Percentiles rank a stretch among this genome's conserved stretches.
These are phyloP conservation scores for Pinus taeda DNA, from an alignment of 75 land plant species.

Conservation along the genomic window DNA sequence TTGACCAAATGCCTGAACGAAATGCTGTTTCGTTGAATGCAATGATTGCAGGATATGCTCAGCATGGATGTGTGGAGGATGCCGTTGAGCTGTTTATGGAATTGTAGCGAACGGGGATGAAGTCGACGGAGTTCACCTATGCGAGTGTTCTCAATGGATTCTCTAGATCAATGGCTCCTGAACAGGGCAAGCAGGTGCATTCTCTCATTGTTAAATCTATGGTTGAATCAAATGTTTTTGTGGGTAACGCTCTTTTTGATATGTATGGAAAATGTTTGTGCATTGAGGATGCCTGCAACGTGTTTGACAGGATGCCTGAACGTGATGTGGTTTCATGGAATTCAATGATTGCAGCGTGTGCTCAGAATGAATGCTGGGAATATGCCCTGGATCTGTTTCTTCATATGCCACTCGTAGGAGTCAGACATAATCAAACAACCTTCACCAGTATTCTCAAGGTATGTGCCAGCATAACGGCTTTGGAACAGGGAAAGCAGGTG, in stretches of 20 bases:
- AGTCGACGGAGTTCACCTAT: constrained; percentile 14
- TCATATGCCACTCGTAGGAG: background rate
- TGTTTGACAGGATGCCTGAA: constrained; percentile 58
- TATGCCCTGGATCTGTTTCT: background rate
- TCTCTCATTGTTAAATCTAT: constrained; percentile 3
- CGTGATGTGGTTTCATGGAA: constrained; percentile 59
- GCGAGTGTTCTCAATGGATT: constrained; percentile 20
- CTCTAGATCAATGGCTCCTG: constrained; percentile 8
- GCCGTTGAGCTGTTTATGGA: constrained; percentile 17
- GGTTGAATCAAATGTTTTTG: constrained; percentile 33
- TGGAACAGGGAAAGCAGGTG: constrained; percentile 35
- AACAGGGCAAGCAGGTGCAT: constrained; percentile 17
- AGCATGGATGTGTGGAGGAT: background rate
- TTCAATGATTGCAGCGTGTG: constrained; percentile 40
- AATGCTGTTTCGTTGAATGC: constrained; percentile 28
- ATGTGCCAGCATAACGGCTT: constrained; percentile 28
- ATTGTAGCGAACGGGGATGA: constrained; percentile 12
- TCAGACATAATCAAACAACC: constrained; percentile 16
- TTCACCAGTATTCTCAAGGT: constrained; percentile 40
- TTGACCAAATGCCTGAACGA: constrained; percentile 17
- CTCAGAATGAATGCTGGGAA: background rate
- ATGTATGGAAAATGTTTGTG: constrained; percentile 42
- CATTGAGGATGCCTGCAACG: constrained; percentile 24
- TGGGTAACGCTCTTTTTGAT: constrained; percentile 46
- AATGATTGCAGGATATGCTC: constrained; percentile 24